Evolutionary conservation across 75 land plant species (phyloP).

Genomic region (Cunninghamia lanceolata): DNA sequence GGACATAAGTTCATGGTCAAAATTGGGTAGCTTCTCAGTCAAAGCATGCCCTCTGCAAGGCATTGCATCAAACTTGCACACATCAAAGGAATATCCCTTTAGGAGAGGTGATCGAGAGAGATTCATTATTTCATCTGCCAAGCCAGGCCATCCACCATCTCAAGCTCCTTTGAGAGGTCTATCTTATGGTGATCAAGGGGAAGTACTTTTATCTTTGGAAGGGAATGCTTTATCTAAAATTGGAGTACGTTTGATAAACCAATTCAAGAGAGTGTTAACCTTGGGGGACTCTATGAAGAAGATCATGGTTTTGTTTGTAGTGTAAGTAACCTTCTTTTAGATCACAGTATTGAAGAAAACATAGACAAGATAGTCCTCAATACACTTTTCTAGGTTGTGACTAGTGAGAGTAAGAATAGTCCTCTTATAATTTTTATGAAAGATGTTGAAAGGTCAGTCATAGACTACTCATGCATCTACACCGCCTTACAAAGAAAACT

Average conservation of each 20-base stretch:
- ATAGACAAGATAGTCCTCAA: constrained; percentile 15
- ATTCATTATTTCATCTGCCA: neutral
- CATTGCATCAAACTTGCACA: no score
- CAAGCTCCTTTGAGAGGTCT: constrained; percentile 37
- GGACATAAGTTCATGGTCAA: no score
- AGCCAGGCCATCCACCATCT: neutral
- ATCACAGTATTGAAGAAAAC: constrained; percentile 3
- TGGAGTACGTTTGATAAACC: constrained; percentile 74
- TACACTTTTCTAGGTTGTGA: constrained; percentile 65
- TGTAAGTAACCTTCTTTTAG: constrained; percentile 36
- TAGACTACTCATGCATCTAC: constrained; percentile 30
- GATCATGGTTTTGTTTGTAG: constrained; percentile 72
- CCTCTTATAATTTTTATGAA: constrained; percentile 70
- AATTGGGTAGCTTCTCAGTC: no score
- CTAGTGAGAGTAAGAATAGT: constrained; percentile 53
- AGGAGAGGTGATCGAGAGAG: neutral
- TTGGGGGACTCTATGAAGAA: constrained; percentile 75
- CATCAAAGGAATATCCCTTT: no score
- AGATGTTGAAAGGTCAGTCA: constrained; percentile 61
- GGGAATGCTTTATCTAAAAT: constrained; percentile 65
- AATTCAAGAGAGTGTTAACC: constrained; percentile 62
- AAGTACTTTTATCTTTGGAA: constrained; percentile 64
- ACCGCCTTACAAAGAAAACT: no score
- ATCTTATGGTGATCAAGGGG: constrained; percentile 50
- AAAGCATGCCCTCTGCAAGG: no score